Base-by-base conservation (phyloP, 805 yeast genomes). In the Candida sithepensis region DNA sequence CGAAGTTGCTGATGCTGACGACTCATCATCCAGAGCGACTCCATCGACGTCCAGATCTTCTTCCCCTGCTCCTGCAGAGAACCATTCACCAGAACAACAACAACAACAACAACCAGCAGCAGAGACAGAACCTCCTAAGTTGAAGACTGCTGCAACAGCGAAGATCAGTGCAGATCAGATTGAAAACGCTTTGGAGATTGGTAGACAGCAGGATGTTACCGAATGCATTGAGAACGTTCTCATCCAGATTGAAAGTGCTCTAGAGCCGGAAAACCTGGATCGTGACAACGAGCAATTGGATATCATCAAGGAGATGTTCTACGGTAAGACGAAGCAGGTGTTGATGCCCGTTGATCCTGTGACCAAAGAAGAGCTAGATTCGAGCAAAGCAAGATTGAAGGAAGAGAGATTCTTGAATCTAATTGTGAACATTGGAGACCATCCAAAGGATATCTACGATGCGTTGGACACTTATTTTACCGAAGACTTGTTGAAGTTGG, bases 181-280 rank as follows among this genome's bases (percentile, higher is more conserved):
- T 66, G 90, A 81, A 48, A 78, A 83, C 57, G 83, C 94, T 0
- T 72, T 84, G 45, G 91, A 88, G 60, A 73, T 84, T 59, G 96
- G 97, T 2, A 74, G 96, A 54, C 99, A 94, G 63, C 99, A 94
- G 64, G 99, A 94, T 70, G 98, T 94, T 18, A 90, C 97, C 0
- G 99, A 94, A 63, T 92, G 98, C 65, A 90, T 92, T 59, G 96
- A 91, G 46, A 94, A 94, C 64, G 97, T 94, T 7, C 73, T 91
- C 13, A 87, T 85, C 53, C 98, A 92, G 64, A 70, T 94, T 33
- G 97, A 92, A 62, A 88, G 96, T 22, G 95, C 96, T 0, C 74
- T 87, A 48, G 81, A 77, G 43, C 95, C 96, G 0, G 73, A 72
- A 14, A 64, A 65, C 1, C 60, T 84, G 41, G 95, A 86, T 43